Evolutionary conservation across 768 basidiomycete genomes (phyloP), one percentile per base, ranked within the genome.

Genomic region (Boletus coccyginus): DNA sequence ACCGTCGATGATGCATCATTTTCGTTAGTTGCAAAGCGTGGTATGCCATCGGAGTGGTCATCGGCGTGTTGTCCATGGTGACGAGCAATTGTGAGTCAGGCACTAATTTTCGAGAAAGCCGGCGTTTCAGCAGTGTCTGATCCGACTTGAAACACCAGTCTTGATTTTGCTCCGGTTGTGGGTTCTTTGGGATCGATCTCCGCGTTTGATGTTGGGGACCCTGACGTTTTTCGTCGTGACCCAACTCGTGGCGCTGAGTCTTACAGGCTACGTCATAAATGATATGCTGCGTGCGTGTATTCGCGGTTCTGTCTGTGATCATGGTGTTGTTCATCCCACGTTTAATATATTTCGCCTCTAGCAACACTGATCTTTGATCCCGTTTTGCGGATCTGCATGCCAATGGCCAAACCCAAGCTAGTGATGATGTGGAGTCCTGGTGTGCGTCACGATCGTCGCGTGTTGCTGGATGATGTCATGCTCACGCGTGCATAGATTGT

Each of bases 91-190:
- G 76, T 75, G 47, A 61, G 69, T 1, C 17, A 17, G n/a, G 2
- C 7, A 4, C 43, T 32, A 45, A n/a, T 48, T 17, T n/a, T 36
- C 19, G n/a, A 55, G 19, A 40, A 14, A 3, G 9, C 19, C 27
- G 19, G 45, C 2, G 29, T 50, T 38, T 41, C 29, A 11, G 14
- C 29, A 11, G 14, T 60, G 40, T 21, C 57, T 63, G 42, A 62
- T 52, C 57, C 17, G 11, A n/a, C 13, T 3, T 24, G 46, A 21
- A 47, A 52, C 14, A 1, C 43, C 24, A 77, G 77, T 76, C 55
- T 66, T 77, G 21, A 63, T 78, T 12, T 59, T 78, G 36, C 62
- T 77, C n/a, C 71, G 74, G 2, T 31, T 77, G 9, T 78, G 77
- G 77, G 60, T 72, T 24, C 58, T 76, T 7, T 76, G 76, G 64